Evolutionary conservation across 129 eudicot species (phyloP), one percentile per base, ranked within the genome.

Genomic region (Glebionis coronaria): DNA sequence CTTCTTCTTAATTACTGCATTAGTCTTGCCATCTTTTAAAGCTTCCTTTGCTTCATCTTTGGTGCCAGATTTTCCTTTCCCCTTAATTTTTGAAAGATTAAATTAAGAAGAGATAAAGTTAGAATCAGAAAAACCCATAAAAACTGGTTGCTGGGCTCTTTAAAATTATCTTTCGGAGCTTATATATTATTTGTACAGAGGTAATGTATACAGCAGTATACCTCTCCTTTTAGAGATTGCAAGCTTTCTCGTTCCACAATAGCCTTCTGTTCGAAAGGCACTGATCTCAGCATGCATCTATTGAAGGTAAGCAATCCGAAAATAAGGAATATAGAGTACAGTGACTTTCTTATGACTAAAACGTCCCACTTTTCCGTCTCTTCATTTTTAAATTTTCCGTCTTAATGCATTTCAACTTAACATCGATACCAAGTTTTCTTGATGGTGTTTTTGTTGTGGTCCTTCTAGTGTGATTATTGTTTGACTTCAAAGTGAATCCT

Each of bases 281-380:
- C 53, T 86, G 97, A 9, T 86, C 91, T 78, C 83, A 67, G 96
- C 98, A 93, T 23, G 74, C 79, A 63, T 88, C 84, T 49, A 93
- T 45, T 50, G 95, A 86, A 63, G 98, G 97, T 51, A 93, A 89
- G 62, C 98, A 88, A 8, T 84, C 86, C 0, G 97, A 84, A 93
- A 80, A 79, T 93, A 96, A 6, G 98, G 98, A 65, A 93, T 80
- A 79, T 80, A 93, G 38, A 86, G 79, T 16, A 93, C 95, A 61
- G 97, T 84, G 56, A 93, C 85, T 81, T 93, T 97, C 68, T 84
- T 88, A 77, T 93, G 97, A 63, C 95, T 93, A 78, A 88, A 88
- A 19, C 82, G 81, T 53, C 98, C 98, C 78, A 86, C 92, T 70
- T 81, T 79, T 40, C 98, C 98, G 77, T 84, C 72, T 81, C 98